Conservation (phyloP, 805 yeast genomes). For the Lipomyces spencermartinsiae region DNA sequence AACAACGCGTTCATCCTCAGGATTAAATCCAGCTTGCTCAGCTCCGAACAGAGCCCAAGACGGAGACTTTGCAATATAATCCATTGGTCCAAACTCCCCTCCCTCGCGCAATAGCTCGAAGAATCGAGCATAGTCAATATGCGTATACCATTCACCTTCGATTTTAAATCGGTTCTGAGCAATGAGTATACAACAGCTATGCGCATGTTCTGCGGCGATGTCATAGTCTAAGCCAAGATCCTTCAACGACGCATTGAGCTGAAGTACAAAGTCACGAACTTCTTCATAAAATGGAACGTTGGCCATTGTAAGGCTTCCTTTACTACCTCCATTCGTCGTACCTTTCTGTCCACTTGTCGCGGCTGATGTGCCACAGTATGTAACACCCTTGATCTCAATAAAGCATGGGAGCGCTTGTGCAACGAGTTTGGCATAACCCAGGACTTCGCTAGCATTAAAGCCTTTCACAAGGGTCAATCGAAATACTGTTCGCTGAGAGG, state of each 20-base stretch:
- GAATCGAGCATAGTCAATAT: conserved; percentile 79
- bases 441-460: conserved; percentile 80
- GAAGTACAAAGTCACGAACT: conserved; percentile 74
- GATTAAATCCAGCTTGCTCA: conserved; percentile 85
- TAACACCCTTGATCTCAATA: conserved; percentile 92
- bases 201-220: conserved; percentile 94
- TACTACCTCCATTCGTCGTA: conserved; percentile 24
- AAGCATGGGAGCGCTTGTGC: conserved; percentile 82
- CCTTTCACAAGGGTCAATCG: conserved; percentile 91
- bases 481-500: conserved; percentile 82
- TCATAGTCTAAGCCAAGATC: conserved; percentile 75
- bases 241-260: conserved; percentile 65
- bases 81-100: conserved; percentile 73
- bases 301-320: conserved; percentile 76
- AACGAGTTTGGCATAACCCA: conserved; percentile 86
- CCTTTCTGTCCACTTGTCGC: conserved; percentile 64
- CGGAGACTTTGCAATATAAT: conserved; percentile 81
- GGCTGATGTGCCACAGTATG: conserved; percentile 92
- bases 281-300: conserved; percentile 94
- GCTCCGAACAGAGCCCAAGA: conserved; percentile 92
- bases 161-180: conserved; percentile 77
- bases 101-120: conserved; percentile 74
- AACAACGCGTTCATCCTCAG: conserved; percentile 70
- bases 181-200: conserved; percentile 86
- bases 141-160: conserved; percentile 82